phyloP scores from a whole-genome alignment of 2,329 filamentous ascomycete genomes.

The Aspergillus piperis region DNA sequence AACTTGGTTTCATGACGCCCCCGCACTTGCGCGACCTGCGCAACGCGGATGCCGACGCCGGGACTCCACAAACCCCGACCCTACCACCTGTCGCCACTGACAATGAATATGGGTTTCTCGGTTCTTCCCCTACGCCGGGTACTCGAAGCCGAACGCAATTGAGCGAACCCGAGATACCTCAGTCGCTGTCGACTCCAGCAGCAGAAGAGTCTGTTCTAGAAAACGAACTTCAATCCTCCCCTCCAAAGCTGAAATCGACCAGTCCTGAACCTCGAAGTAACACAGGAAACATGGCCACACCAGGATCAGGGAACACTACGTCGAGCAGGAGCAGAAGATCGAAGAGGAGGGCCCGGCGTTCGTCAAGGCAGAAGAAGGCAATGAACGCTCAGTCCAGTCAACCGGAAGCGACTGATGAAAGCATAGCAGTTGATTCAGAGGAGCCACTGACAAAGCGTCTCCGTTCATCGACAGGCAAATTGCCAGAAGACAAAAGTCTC shows the following conservation, averaged over 20 bases:
- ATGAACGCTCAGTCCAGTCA: neutral
- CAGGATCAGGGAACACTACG: neutral
- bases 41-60: slow-evolving; percentile 26
- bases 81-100: slow-evolving; percentile 38
- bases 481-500: slow-evolving; percentile 7
- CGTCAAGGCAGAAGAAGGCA: slow-evolving; percentile 11
- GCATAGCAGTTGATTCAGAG: neutral
- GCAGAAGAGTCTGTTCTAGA: slow-evolving; percentile 21
- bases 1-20: slow-evolving; percentile 32
- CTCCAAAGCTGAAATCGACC: slow-evolving; percentile 31
- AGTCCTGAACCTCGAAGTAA: slow-evolving; percentile 23
- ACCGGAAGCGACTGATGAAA: neutral
- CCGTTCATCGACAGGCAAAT: slow-evolving; percentile 28
- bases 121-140: slow-evolving; percentile 56
- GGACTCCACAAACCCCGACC: slow-evolving; percentile 45
- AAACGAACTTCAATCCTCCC: slow-evolving; percentile 39
- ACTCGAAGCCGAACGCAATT: slow-evolving; percentile 36
- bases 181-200: slow-evolving; percentile 36
- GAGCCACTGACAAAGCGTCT: slow-evolving; percentile 18
- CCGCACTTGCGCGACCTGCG: slow-evolving; percentile 30
- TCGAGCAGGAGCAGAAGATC: slow-evolving; percentile 16
- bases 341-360: slow-evolving; percentile 18
- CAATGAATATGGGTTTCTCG: slow-evolving; percentile 50
- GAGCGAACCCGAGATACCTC: slow-evolving; percentile 32
- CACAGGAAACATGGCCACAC: neutral